Evolutionary conservation across 2,329 filamentous ascomycete species (phyloP).

Genomic region (Penicillium psychrosexuale): DNA sequence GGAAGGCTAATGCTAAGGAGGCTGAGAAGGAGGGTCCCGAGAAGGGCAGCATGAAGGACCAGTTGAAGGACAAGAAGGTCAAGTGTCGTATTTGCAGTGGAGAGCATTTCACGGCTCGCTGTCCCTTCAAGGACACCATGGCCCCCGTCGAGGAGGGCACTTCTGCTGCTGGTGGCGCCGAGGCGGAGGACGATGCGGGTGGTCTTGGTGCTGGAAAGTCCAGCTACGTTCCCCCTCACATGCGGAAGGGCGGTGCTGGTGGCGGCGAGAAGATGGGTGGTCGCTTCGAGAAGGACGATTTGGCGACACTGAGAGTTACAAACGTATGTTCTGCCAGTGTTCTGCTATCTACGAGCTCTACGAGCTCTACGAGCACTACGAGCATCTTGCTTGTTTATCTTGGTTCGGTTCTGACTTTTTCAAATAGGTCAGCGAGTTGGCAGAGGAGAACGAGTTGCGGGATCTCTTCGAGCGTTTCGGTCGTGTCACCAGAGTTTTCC

Average conservation of each 20-base stretch:
- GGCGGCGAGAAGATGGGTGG: conserved; percentile 79
- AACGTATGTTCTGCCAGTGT: conserved; percentile 65
- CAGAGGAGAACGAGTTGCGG: conserved; percentile 90
- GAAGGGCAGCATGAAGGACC: conserved; percentile 63
- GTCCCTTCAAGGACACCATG: conserved; percentile 99
- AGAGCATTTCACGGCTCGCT: conserved; percentile 98
- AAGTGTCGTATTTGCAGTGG: conserved; percentile 99
- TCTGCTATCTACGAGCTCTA: not conserved
- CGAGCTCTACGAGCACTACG: not conserved
- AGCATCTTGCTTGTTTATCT: not conserved
- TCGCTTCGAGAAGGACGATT: conserved; percentile 95
- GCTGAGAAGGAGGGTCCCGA: conserved; percentile 48
- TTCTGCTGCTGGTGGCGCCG: conserved; percentile 44
- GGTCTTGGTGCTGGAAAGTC: conserved; percentile 65
- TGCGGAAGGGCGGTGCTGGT: conserved; percentile 64
- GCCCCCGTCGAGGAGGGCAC: conserved; percentile 58
- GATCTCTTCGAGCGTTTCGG: conserved; percentile 98
- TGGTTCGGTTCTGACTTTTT: conserved; percentile 9
- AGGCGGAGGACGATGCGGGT: conserved; percentile 50
- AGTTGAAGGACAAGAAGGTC: conserved; percentile 97
- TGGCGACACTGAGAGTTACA: conserved; percentile 93
- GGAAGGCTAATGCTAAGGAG: conserved; percentile 85
- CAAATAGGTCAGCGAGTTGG: conserved; percentile 84
- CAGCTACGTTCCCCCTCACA: conserved; percentile 90
- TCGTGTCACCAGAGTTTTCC: conserved; percentile 92